Conservation (phyloP, 192 early-diverging fungal genomes). For the Backusella sp. region DNA sequence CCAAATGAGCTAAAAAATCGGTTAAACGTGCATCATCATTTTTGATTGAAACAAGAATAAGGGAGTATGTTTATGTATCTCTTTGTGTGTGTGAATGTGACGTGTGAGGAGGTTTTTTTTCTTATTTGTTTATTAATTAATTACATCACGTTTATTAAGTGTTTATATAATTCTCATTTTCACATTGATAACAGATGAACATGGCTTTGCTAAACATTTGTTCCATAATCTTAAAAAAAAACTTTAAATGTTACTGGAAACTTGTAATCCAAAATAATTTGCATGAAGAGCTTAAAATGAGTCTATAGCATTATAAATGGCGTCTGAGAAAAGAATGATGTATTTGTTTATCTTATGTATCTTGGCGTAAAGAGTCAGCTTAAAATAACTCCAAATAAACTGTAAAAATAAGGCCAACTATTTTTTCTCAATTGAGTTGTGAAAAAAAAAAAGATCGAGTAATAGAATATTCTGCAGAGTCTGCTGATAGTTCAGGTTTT, state of each 20-base stretch:
- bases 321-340: neutral
- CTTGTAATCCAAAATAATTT: neutral
- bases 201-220: neutral
- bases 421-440: no score
- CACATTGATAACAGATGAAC: no score
- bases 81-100: neutral
- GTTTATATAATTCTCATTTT: neutral
- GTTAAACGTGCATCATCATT: neutral
- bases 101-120: neutral
- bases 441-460: no score
- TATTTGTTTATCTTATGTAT: neutral
- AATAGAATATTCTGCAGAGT: no score
- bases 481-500: no score
- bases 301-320: neutral
- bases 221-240: neutral
- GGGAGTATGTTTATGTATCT: neutral
- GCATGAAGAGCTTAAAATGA: neutral
- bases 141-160: neutral
- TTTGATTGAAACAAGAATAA: neutral
- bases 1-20: neutral
- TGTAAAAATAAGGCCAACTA: no score
- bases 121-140: neutral
- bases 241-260: neutral
- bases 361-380: neutral
- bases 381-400: no score